Evolutionary conservation across 2,329 filamentous ascomycete genomes (phyloP), one percentile per base, ranked within the genome.

Genomic region (Leptographium procerum): DNA sequence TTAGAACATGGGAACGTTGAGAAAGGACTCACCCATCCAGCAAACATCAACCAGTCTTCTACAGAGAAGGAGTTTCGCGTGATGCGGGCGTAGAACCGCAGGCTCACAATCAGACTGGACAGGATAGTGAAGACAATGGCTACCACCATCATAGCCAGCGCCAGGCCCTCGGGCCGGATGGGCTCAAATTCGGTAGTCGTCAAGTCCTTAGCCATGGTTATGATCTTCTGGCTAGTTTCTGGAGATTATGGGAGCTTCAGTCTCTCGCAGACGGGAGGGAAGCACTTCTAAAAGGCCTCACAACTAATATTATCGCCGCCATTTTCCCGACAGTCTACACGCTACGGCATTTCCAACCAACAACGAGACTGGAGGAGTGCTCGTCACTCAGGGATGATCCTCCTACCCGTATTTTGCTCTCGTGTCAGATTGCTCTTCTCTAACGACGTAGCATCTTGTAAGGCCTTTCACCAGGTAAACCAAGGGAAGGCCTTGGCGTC

Each of bases 31-130:
- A 56, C 53, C 22, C 52, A 59, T 48, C 58, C 58, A 24, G 28
- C 36, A 11, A 51, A 26, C 58, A 59, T 59, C 14, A 59, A 7
- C 58, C 52, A 59, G 9, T 59, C 58, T 26, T 59, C 58, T 5
- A 31, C 31, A 2, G 53, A 50, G 26, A 59, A 57, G 8, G 33
- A 19, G 4, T 50, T 9, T 19, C 19, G 33, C 2, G 16, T 14
- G 9, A 56, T 14, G 28, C 63, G 61, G 3, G 64, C 63, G 52
- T 64, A 66, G 29, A 66, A 62, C n/a, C 64, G 55, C 59, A 65
- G 28, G 1, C 53, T 57, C 2, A 65, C 62, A 36, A 65, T 61
- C 26, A 52, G 16, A n/a, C 62, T 64, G 0, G 65, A 64, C 28
- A 65, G n/a, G 22, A 62, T 62, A 1, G 64, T 62, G 51, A 61